phyloP scores from a whole-genome alignment of 2,329 filamentous ascomycete species.

The Fusarium caatingaense region DNA sequence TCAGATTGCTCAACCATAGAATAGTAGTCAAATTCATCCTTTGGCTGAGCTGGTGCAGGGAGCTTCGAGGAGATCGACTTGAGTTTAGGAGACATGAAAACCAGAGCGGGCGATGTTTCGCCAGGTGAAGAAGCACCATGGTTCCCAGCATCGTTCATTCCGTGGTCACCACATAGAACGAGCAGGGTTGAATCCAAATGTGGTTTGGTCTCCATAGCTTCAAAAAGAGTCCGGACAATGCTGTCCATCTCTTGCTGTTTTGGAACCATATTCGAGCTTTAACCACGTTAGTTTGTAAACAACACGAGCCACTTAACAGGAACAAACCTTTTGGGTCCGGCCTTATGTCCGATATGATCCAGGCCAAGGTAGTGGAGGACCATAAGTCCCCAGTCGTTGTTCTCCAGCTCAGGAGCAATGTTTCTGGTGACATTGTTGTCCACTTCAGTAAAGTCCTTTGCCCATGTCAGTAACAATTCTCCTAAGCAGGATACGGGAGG shows the following conservation, averaged over 20 bases:
- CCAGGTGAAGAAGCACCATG: constrained; percentile 94
- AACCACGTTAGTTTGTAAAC: constrained; percentile 4
- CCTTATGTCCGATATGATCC: constrained; percentile 97
- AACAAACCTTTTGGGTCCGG: constrained; percentile 80
- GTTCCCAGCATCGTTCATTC: constrained; percentile 99
- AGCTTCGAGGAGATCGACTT: constrained; percentile 61
- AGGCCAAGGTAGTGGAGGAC: constrained; percentile 95
- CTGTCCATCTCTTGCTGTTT: constrained; percentile 96
- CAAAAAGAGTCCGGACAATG: constrained; percentile 81
- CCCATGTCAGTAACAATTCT: constrained; percentile 3
- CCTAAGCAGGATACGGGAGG: constrained; percentile 38
- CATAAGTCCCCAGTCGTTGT: constrained; percentile 90
- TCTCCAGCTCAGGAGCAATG: constrained; percentile 78
- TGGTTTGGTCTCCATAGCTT: constrained; percentile 74
- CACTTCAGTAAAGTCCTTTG: constrained; percentile 94
- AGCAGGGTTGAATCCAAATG: constrained; percentile 84
- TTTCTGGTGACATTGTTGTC: constrained; percentile 97
- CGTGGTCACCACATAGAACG: constrained; percentile 91
- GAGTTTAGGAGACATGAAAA: constrained; percentile 91
- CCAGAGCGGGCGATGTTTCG: constrained; percentile 91
- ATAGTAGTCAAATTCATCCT: constrained; percentile 85
- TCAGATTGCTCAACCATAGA: constrained; percentile 91
- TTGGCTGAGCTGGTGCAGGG: constrained; percentile 66
- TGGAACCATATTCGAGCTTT: constrained; percentile 86
- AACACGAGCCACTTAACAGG: background rate